These are phyloP conservation scores for Pachysolen tannophilus DNA, from an alignment of 805 yeast genomes.

Conservation along the genomic window DNA sequence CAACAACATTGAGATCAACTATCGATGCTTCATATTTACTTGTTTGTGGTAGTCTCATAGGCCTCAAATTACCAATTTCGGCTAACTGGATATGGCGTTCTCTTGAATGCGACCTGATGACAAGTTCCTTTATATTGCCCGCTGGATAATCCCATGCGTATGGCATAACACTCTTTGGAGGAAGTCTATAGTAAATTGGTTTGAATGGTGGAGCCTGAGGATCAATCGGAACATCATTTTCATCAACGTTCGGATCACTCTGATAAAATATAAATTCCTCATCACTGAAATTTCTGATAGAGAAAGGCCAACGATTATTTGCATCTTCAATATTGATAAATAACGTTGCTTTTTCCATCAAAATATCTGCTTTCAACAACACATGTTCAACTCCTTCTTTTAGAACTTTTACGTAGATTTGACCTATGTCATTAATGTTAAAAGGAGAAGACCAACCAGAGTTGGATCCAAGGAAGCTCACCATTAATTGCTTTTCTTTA, in stretches of 20 bases:
- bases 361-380: slow-evolving; percentile 62
- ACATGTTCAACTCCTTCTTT: slow-evolving; percentile 60
- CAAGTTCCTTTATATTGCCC: slow-evolving; percentile 73
- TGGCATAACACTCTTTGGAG: slow-evolving; percentile 92
- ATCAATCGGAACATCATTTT: slow-evolving; percentile 46
- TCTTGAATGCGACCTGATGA: slow-evolving; percentile 61
- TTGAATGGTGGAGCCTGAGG: slow-evolving; percentile 50
- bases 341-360: slow-evolving; percentile 75
- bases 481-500: slow-evolving; percentile 49
- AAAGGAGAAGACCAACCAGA: slow-evolving; percentile 86
- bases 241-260: slow-evolving; percentile 62
- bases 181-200: slow-evolving; percentile 75
- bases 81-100: slow-evolving; percentile 80
- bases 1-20: slow-evolving; percentile 85
- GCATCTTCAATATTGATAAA: slow-evolving; percentile 72
- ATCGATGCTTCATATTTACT: slow-evolving; percentile 33
- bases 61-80: slow-evolving; percentile 86
- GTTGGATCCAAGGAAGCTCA: slow-evolving; percentile 49
- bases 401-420: slow-evolving; percentile 61
- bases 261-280: slow-evolving; percentile 84
- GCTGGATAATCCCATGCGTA: slow-evolving; percentile 98
- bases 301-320: slow-evolving; percentile 81
- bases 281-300: slow-evolving; percentile 84
- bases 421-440: slow-evolving; percentile 76
- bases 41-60: slow-evolving; percentile 64